phyloP scores from a whole-genome alignment of 495 filamentous ascomycete species.

The Zalerion maritima region DNA sequence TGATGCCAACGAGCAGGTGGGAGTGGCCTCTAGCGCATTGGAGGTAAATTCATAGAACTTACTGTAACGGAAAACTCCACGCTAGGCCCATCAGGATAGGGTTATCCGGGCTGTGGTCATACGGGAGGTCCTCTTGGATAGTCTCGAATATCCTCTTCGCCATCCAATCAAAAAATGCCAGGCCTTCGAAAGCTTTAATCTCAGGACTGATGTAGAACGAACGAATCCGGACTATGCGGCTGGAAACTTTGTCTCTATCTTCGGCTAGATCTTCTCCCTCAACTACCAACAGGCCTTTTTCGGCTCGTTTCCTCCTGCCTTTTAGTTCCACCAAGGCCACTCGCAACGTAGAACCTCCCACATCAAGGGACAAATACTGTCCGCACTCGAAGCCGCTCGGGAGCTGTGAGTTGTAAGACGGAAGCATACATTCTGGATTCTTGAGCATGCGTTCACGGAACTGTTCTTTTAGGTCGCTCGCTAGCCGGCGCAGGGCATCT shows the following conservation, averaged over 20 bases:
- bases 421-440: conserved; percentile 39
- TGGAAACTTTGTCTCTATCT: no score
- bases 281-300: no score
- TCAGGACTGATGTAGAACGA: conserved; percentile 35
- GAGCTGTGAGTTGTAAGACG: conserved; percentile 54
- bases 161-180: conserved; percentile 66
- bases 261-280: no score
- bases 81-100: conserved; percentile 52
- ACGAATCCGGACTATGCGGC: conserved; percentile 28
- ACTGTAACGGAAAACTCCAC: conserved; percentile 85
- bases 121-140: conserved; percentile 21
- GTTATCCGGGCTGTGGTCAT: conserved; percentile 13
- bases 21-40: conserved; percentile 1
- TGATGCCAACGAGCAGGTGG: not conserved
- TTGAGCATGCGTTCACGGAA: conserved; percentile 29
- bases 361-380: conserved; percentile 41
- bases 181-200: conserved; percentile 30
- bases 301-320: conserved; percentile 10
- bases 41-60: conserved; percentile 14
- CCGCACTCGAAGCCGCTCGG: conserved; percentile 60
- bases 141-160: conserved; percentile 54
- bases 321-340: conserved; percentile 64
- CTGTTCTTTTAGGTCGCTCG: conserved; percentile 29
- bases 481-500: conserved; percentile 24
- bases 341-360: conserved; percentile 67